phyloP scores from a whole-genome alignment of 768 basidiomycete species.

The Tricholoma terreum region DNA sequence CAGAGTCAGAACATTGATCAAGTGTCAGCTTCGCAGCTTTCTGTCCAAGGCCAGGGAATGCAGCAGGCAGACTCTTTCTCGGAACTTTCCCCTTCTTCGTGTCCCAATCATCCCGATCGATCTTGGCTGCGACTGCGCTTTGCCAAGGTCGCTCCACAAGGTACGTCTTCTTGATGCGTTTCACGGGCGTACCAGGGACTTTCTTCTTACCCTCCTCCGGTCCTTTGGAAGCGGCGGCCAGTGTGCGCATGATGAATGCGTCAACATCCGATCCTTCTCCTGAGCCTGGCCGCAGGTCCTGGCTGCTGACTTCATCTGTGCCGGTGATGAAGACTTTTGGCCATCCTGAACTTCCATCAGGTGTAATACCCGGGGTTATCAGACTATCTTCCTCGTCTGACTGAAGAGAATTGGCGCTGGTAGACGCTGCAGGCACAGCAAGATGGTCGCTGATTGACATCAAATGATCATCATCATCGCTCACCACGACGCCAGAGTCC shows the following conservation, averaged over 20 bases:
- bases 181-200: conserved; percentile 80
- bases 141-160: conserved; percentile 72
- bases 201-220: conserved; percentile 49
- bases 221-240: conserved; percentile 56
- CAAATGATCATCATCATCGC: conserved; percentile 51
- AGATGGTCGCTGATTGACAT: conserved; percentile 20
- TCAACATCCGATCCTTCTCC: conserved; percentile 48
- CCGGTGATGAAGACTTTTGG: conserved; percentile 46
- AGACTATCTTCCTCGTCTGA: conserved; percentile 63
- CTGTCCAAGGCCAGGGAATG: conserved; percentile 48
- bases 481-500: conserved; percentile 62
- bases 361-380: conserved; percentile 63
- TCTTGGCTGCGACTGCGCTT: conserved; percentile 71
- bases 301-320: conserved; percentile 33
- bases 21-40: conserved; percentile 26
- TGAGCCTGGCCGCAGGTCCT: not conserved
- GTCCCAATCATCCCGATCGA: conserved; percentile 50
- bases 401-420: conserved; percentile 57
- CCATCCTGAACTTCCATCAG: conserved; percentile 60
- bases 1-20: conserved; percentile 53
- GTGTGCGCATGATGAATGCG: conserved; percentile 68
- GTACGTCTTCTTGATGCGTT: conserved; percentile 61
- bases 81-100: conserved; percentile 48
- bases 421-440: conserved; percentile 52
- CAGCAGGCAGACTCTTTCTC: conserved; percentile 75